These are phyloP conservation scores for Sisymbrium altissimum DNA, from an alignment of 345 rosid genomes.

Conservation along the genomic window DNA sequence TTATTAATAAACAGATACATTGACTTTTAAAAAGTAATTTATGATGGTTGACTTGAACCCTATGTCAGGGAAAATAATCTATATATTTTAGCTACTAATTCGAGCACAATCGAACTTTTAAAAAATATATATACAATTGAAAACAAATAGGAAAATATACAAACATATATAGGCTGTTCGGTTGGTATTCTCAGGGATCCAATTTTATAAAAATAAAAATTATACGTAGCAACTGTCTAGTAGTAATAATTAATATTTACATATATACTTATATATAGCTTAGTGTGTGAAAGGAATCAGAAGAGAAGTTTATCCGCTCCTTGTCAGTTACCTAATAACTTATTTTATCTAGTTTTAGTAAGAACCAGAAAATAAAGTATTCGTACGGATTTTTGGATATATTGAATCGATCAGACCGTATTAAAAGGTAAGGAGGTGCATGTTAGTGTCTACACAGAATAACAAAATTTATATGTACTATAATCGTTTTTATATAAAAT, in stretches of 20 bases:
- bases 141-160: not conserved
- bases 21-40: not conserved
- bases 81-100: not conserved
- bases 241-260: too few species aligned
- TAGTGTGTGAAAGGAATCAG: slow-evolving; percentile 6
- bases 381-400: not conserved
- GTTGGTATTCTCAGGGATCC: not conserved
- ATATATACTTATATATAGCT: not conserved
- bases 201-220: too few species aligned
- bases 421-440: not conserved
- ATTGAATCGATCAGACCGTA: not conserved
- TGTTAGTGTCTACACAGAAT: not conserved
- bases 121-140: not conserved
- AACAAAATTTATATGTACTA: not conserved
- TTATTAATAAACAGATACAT: not conserved
- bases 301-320: not conserved
- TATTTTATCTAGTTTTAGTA: not conserved
- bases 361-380: not conserved
- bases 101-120: not conserved
- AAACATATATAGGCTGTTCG: not conserved
- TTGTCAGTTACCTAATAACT: not conserved
- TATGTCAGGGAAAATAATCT: not conserved
- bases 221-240: too few species aligned
- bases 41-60: not conserved
- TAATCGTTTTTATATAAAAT: not conserved